Base-by-base conservation (phyloP, 176 grass and related monocot genomes). In the Eleusine indica region DNA sequence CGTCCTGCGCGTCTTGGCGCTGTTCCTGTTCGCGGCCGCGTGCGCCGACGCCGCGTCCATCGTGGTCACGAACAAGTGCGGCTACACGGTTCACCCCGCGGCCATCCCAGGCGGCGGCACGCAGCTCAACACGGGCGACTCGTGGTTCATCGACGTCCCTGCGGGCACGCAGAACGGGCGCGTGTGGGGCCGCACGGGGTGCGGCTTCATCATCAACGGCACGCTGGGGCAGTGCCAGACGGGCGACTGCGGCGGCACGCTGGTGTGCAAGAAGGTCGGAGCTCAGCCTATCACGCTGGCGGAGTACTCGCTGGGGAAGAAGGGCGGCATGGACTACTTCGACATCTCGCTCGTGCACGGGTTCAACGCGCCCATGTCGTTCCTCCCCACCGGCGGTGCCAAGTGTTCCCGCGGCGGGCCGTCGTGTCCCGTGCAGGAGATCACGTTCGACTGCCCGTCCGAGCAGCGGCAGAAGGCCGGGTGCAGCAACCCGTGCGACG, bases 331-430 rank as follows among this genome's bases (percentile, higher is more conserved):
- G 9, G 80, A 91, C 80, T 73, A 56, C 40, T 58, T 86, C 69
- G 87, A 91, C 70, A 73, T 94, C 82, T 94, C 88, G 38, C 37
- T 73, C 70, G 25, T 86, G 65, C 75, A 82, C 16, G 89, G 92
- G 14, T 94, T 88, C 86, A 91, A 91, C 83, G 86, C 83, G 77
- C 84, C 83, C 5, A 74, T 94, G 76, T 21, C 46, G 57, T 84
- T 94, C 69, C 41, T 68, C 30, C 86, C 81, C 7, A 2, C 25
- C 66, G 54, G 73, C 88, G 18, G 65, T 0, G 2, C 10, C 6
- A 67, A 37, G 29, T 88, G 80, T 67, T 0, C 58, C 46, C 38
- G 70, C 2, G 86, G 87, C 1, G 49, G 87, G 61, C 49, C 61
- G 49, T 71, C 29, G 54, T 88, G 87, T 60, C 44, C 75, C 0